A percentile compares a stretch with the other conserved stretches of the same genome.
These are phyloP conservation scores for Piper longum DNA, from an alignment of 164 flowering plant genomes.

Conservation along the genomic window DNA sequence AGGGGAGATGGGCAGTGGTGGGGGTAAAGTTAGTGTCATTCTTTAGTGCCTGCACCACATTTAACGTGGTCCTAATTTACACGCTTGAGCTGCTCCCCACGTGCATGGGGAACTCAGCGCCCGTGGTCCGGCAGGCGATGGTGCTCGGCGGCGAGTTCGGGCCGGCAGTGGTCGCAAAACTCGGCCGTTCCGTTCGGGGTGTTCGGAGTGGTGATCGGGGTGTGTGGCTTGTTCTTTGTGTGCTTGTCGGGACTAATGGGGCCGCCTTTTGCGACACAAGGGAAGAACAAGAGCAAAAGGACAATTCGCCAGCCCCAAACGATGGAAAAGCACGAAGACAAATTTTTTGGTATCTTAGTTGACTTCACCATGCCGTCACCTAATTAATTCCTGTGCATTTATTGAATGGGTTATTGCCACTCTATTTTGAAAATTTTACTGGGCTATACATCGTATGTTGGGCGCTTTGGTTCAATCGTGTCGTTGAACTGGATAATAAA, in stretches of 20 bases:
- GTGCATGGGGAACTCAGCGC: conserved; percentile 66
- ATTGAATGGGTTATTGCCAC: too few relatives aligned
- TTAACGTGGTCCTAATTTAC: conserved; percentile 36
- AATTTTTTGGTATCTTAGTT: too few relatives aligned
- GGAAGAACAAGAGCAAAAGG: conserved; percentile 52
- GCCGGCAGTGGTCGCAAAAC: conserved; percentile 15
- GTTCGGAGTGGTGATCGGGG: conserved; percentile 36
- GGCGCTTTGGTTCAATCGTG: too few relatives aligned
- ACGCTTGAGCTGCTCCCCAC: conserved; percentile 71
- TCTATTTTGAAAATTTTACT: too few relatives aligned
- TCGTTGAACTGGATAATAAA: too few relatives aligned
- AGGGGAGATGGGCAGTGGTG: conserved; percentile 13
- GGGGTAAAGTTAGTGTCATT: conserved; percentile 45
- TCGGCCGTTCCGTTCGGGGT: conserved; percentile 25
- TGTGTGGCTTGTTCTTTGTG: conserved; percentile 34
- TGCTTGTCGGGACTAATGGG: conserved; percentile 60
- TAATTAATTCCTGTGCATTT: too few relatives aligned
- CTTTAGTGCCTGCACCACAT: conserved; percentile 38
- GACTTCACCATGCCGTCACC: too few relatives aligned
- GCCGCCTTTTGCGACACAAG: conserved; percentile 43
- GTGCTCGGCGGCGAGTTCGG: conserved; percentile 44
- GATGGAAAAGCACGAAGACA: too few relatives aligned
- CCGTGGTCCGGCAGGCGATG: conserved; percentile 56
- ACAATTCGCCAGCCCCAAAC: conserved; percentile 1
- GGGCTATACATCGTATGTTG: too few relatives aligned